Evolutionary conservation across 2,329 filamentous ascomycete species (phyloP), one percentile per base, ranked within the genome.

Genomic region (Colletotrichum liaoningense): DNA sequence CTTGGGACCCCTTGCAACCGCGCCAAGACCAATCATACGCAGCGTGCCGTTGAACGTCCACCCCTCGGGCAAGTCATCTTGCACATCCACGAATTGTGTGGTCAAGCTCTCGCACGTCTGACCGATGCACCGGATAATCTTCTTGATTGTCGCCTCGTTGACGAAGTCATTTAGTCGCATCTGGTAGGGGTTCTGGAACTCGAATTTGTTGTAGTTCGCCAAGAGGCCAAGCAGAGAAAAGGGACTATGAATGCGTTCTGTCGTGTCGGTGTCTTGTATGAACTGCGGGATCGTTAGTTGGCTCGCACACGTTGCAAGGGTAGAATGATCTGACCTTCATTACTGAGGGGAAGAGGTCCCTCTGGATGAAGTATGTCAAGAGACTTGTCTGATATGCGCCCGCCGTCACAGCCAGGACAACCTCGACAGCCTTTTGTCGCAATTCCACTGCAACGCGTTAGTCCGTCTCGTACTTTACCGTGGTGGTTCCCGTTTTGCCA

Each of bases 181-280:
- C 78, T 97, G 93, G 79, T 99, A 99, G 0, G 96, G 96, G 78
- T 99, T 99, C 81, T 98, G 95, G 70, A 97, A 96, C 83, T 99
- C 97, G 79, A 99, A 99, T 82, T 98, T 99, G 88, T 99, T 98
- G 88, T 98, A 98, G 84, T 98, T 99, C 76, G 94, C 94, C 66
- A 99, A 86, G 4, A 98, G 88, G 14, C 96, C 96, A 24, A 98
- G 88, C 11, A 98, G 89, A 16, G 93, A 90, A 77, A 98, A 95
- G 0, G 96, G 93, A 72, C 94, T 90, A 56, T 94, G 89, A 71
- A 90, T 90, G 78, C 88, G 87, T 22, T 87, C 84, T 42, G 90
- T 86, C 28, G 88, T 88, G 74, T 95, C 92, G 57, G 92, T 89
- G 76, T 97, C 94, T 85, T 97, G 93, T 73, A 97, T 91, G 80